Conservation (phyloP, 225 moss, liverwort and hornwort species). For the Neckera pumila region DNA sequence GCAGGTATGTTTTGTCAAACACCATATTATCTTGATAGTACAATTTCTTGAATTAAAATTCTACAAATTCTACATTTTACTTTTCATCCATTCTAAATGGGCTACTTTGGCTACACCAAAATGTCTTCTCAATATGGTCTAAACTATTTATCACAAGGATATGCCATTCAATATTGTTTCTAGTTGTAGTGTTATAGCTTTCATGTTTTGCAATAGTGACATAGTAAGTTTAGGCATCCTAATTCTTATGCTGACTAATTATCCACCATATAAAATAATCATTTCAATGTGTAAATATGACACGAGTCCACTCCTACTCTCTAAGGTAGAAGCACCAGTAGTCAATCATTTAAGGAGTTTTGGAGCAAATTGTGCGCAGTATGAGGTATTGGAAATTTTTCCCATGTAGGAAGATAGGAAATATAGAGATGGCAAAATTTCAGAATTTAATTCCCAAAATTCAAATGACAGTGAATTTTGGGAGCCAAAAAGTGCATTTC, state of each 20-base stretch:
- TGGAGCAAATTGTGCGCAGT: no score
- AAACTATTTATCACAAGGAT: no score
- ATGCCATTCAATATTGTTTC: accelerated
- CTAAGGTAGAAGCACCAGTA: no score
- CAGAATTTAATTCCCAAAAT: no score
- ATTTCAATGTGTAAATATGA: accelerated
- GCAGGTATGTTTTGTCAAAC: background rate
- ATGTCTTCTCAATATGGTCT: accelerated
- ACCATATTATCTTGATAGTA: accelerated
- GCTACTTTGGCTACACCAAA: background rate
- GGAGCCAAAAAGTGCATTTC: no score
- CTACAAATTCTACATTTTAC: background rate
- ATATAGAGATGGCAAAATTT: no score
- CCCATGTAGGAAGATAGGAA: no score
- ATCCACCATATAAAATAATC: background rate
- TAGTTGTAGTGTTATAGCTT: background rate
- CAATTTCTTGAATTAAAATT: background rate
- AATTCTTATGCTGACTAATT: background rate
- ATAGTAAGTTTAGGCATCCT: background rate
- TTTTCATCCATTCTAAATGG: accelerated
- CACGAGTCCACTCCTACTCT: no score
- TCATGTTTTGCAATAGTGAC: background rate
- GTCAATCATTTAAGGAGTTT: no score
- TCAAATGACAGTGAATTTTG: no score
- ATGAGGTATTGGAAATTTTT: no score